Conservation (phyloP, 2,329 filamentous ascomycete genomes). For the Aspergillus flavus region DNA sequence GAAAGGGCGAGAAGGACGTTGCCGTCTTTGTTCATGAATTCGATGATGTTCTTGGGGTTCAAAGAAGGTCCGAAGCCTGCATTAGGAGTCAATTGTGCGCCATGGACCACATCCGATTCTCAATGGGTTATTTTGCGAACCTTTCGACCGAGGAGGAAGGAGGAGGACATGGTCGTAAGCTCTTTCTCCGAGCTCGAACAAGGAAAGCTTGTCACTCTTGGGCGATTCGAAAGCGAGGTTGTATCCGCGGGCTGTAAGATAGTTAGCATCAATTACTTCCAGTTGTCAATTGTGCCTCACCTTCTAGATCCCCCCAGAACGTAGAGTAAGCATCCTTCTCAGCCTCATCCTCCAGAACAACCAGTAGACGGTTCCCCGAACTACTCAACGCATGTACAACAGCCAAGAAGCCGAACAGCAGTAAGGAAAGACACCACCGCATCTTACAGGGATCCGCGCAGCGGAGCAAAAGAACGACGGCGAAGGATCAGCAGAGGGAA, state of each 20-base stretch:
- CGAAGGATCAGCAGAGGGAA: slow-evolving; percentile 14
- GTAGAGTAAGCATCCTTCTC: slow-evolving; percentile 83
- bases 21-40: slow-evolving; percentile 88
- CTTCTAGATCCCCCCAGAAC: slow-evolving; percentile 60
- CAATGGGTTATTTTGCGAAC: slow-evolving; percentile 45
- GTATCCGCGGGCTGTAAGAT: slow-evolving; percentile 73
- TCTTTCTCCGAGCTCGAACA: slow-evolving; percentile 86
- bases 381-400: slow-evolving; percentile 71
- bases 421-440: slow-evolving; percentile 73
- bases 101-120: background rate
- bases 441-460: slow-evolving; percentile 56
- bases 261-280: slow-evolving; percentile 13
- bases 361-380: slow-evolving; percentile 76
- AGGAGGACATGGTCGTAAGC: slow-evolving; percentile 89
- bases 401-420: slow-evolving; percentile 63
- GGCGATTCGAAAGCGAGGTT: slow-evolving; percentile 79
- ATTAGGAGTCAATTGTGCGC: slow-evolving; percentile 28
- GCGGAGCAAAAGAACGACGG: slow-evolving; percentile 30
- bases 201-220: slow-evolving; percentile 72
- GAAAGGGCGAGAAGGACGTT: slow-evolving; percentile 89
- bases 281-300: slow-evolving; percentile 30
- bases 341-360: slow-evolving; percentile 78
- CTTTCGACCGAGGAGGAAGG: slow-evolving; percentile 88
- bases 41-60: slow-evolving; percentile 80
- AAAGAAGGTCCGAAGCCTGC: slow-evolving; percentile 83